Percentiles rank a stretch among this genome's conserved stretches.
Evolutionary conservation across 495 filamentous ascomycete species (phyloP).

Genomic region (Aeminium ludgeri): DNA sequence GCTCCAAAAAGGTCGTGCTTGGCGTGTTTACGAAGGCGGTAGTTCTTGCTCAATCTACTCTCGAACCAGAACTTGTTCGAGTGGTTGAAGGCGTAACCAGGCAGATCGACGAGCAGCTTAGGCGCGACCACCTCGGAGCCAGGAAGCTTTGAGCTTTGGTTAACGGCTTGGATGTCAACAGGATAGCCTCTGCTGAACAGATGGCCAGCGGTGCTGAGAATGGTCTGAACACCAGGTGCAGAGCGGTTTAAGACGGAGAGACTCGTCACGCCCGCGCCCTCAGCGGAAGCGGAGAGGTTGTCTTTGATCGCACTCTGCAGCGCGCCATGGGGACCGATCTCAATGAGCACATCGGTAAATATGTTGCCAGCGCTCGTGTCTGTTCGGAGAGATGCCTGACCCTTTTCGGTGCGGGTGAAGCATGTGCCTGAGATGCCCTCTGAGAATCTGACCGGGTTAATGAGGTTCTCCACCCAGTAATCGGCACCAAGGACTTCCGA

Average conservation of each 20-base stretch:
- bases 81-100: neutral
- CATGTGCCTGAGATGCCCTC: neutral
- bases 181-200: neutral
- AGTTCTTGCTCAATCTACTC: conserved; percentile 28
- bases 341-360: conserved; percentile 4
- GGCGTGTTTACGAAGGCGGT: conserved; percentile 29
- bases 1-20: conserved; percentile 40
- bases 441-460: neutral
- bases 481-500: neutral
- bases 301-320: no score
- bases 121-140: no score
- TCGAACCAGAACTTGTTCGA: conserved; percentile 1
- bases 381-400: no score
- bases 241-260: no score
- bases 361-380: no score
- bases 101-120: neutral
- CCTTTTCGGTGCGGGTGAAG: neutral
- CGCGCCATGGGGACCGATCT: conserved; percentile 9
- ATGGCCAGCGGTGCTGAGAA: neutral
- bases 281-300: no score
- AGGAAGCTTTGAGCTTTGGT: neutral
- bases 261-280: no score
- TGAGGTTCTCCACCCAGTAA: conserved; percentile 14
- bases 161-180: neutral
- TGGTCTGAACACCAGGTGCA: no score